phyloP scores from a whole-genome alignment of 176 grass and related monocot species.

The maize (Zea mays) region DNA sequence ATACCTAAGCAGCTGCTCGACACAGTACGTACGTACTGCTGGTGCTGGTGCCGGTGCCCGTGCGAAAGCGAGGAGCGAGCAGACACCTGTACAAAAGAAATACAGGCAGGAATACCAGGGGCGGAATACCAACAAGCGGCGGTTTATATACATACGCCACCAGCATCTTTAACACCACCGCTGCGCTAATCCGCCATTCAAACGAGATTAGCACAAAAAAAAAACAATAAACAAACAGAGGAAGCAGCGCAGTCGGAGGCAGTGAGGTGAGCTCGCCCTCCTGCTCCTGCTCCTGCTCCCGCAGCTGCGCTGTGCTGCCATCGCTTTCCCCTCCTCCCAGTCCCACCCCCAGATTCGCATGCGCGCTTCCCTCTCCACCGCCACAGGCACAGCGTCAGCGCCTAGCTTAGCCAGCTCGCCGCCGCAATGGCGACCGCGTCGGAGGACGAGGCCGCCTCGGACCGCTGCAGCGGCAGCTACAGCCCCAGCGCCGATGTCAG shows the following conservation, averaged over 20 bases:
- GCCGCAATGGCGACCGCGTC: slow-evolving; percentile 70
- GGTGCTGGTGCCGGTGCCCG: too few relatives aligned
- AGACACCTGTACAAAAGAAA: too few relatives aligned
- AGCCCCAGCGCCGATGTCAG: slow-evolving; percentile 94
- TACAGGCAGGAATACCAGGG: too few relatives aligned
- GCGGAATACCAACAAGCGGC: not conserved
- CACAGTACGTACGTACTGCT: too few relatives aligned
- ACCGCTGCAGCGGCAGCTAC: slow-evolving; percentile 80
- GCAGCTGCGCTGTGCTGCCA: not conserved
- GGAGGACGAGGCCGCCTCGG: slow-evolving; percentile 72
- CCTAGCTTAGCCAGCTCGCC: too few relatives aligned
- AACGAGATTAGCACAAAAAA: not conserved
- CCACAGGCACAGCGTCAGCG: not conserved
- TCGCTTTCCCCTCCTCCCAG: not conserved
- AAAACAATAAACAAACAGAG: not conserved
- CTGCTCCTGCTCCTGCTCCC: not conserved
- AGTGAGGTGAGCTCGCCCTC: slow-evolving; percentile 16
- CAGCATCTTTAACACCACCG: not conserved
- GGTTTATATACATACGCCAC: not conserved
- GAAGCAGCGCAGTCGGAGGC: slow-evolving; percentile 24
- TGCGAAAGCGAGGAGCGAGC: not conserved
- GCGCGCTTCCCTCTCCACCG: slow-evolving; percentile 31
- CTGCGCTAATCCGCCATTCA: not conserved
- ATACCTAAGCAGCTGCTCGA: not conserved
- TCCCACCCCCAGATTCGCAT: slow-evolving; percentile 4